phyloP scores from a whole-genome alignment of 208 protist genomes.

The Leishmania amazonensis region DNA sequence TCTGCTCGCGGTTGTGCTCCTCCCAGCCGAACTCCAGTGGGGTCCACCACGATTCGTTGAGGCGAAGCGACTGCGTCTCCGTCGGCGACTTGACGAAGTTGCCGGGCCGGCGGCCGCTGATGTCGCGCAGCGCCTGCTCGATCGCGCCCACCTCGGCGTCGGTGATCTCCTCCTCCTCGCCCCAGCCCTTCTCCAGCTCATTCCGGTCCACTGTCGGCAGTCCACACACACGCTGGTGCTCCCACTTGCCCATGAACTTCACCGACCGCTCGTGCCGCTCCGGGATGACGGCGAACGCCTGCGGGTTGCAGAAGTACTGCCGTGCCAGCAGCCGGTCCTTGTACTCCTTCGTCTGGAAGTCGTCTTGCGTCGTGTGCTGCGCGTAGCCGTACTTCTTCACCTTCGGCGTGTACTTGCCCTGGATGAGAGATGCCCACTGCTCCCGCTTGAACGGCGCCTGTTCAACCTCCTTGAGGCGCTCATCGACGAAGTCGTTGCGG shows the following conservation, averaged over 20 bases:
- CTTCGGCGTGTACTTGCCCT: constrained; percentile 88
- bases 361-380: constrained; percentile 86
- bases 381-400: constrained; percentile 86
- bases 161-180: constrained; percentile 55
- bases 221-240: constrained; percentile 71
- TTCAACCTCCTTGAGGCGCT: constrained; percentile 69
- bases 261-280: constrained; percentile 71
- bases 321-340: constrained; percentile 79
- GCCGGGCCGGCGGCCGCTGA: constrained; percentile 83
- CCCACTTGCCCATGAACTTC: constrained; percentile 80
- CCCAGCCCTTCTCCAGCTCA: constrained; percentile 87
- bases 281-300: constrained; percentile 86
- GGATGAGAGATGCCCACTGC: constrained; percentile 76
- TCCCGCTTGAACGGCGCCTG: constrained; percentile 79
- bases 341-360: constrained; percentile 94
- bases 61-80: constrained; percentile 58
- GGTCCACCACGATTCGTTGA: constrained; percentile 89
- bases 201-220: constrained; percentile 88
- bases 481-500: constrained; percentile 88
- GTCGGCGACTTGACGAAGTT: constrained; percentile 86
- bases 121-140: constrained; percentile 91
- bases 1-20: constrained; percentile 76
- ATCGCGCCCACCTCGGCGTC: constrained; percentile 75
- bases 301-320: constrained; percentile 86
- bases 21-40: constrained; percentile 84